Percentiles rank a stretch among this genome's conserved stretches.
Conservation (phyloP, 2,329 filamentous ascomycete species). For the Aspergillus flavus region DNA sequence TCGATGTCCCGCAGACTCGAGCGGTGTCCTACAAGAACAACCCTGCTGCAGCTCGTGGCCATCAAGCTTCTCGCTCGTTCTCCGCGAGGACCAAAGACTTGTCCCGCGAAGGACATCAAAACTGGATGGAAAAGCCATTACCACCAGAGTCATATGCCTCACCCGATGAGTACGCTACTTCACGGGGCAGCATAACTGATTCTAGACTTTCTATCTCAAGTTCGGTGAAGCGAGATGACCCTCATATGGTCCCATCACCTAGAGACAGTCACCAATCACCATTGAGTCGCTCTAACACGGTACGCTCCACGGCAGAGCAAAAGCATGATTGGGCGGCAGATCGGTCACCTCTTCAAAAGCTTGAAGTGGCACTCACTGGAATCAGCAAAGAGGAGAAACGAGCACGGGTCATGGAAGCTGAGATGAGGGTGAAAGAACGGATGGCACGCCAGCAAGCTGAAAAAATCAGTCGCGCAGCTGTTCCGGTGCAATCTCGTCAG, state of each 20-base stretch:
- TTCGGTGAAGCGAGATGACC: slow-evolving; percentile 11
- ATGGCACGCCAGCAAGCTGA: slow-evolving; percentile 31
- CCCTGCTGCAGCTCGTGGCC: slow-evolving; percentile 27
- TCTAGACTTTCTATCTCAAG: neutral
- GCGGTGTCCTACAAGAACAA: slow-evolving; percentile 60
- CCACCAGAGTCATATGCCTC: slow-evolving; percentile 10
- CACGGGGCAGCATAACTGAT: neutral
- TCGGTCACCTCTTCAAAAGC: slow-evolving; percentile 86
- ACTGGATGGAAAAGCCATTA: slow-evolving; percentile 17
- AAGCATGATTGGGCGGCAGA: slow-evolving; percentile 68
- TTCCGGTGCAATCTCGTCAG: neutral
- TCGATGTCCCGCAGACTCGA: slow-evolving; percentile 63
- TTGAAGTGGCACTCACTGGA: slow-evolving; percentile 86
- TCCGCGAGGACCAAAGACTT: slow-evolving; percentile 27
- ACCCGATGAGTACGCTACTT: slow-evolving; percentile 11
- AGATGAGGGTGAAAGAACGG: slow-evolving; percentile 68
- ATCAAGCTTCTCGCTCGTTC: slow-evolving; percentile 26
- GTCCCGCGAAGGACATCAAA: slow-evolving; percentile 13
- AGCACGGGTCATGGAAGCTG: slow-evolving; percentile 79
- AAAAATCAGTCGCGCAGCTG: slow-evolving; percentile 10
- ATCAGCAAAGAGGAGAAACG: slow-evolving; percentile 96
- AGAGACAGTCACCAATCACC: slow-evolving; percentile 24
- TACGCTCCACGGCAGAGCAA: slow-evolving; percentile 31
- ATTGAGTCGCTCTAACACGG: slow-evolving; percentile 35
- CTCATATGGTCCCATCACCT: slow-evolving; percentile 14